Percentiles rank a stretch among this genome's conserved stretches.
phyloP scores from a whole-genome alignment of 306 rosid species.

The Medicago truncatula region DNA sequence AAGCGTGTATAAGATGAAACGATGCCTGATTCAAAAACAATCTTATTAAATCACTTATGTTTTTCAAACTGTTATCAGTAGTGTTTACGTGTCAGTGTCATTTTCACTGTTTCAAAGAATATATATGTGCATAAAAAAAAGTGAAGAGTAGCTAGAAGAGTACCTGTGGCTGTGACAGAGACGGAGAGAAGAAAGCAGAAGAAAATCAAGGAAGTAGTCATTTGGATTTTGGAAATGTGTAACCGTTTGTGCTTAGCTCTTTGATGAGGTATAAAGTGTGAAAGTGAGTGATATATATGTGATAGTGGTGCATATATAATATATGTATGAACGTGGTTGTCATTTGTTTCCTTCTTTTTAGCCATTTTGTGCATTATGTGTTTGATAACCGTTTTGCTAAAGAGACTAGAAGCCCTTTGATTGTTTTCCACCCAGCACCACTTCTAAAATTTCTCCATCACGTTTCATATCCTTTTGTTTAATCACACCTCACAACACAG shows the following conservation, averaged over 20 bases:
- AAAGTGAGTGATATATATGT: background rate
- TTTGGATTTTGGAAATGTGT: conserved; percentile 35
- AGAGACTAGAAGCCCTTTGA: background rate
- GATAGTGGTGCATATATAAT: background rate
- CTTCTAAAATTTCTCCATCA: conserved; percentile 1
- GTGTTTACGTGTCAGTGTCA: background rate
- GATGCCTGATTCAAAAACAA: background rate
- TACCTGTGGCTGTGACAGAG: conserved; percentile 50
- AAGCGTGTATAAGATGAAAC: background rate
- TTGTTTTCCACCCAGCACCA: conserved; percentile 8
- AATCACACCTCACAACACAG: too few relatives aligned
- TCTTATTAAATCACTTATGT: too few relatives aligned
- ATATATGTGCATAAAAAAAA: background rate
- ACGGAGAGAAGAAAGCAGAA: conserved; percentile 46
- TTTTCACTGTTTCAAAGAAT: too few relatives aligned
- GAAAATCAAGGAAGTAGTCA: conserved; percentile 52
- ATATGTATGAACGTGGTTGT: background rate
- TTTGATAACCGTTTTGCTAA: conserved; percentile 36
- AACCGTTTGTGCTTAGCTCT: conserved; percentile 14
- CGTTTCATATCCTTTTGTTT: background rate
- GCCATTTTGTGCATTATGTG: conserved; percentile 39
- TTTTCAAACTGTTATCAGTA: too few relatives aligned
- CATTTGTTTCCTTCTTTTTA: conserved; percentile 41
- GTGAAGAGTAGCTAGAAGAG: background rate
- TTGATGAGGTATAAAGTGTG: background rate